Evolutionary conservation across 306 rosid species (phyloP).

Genomic region (Aeschynomene evenia): DNA sequence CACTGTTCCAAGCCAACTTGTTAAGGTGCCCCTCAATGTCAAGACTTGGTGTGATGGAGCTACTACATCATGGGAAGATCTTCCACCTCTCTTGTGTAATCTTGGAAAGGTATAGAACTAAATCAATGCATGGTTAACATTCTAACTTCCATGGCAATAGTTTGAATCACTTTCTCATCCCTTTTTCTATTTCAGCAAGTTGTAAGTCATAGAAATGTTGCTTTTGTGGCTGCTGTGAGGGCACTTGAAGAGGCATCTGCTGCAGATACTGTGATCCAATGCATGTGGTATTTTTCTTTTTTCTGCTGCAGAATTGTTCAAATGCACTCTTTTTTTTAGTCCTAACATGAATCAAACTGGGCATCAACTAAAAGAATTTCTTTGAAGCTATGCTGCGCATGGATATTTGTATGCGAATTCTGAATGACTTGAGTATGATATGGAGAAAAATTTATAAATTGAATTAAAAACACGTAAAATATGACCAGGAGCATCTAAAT

Average conservation of each 20-base stretch:
- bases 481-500: too few species aligned
- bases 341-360: background rate
- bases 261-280: slow-evolving; percentile 48
- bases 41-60: slow-evolving; percentile 38
- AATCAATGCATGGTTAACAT: background rate
- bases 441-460: too few species aligned
- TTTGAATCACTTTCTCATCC: background rate
- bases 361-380: background rate
- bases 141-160: background rate
- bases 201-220: slow-evolving; percentile 42
- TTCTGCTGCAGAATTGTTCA: background rate
- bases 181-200: slow-evolving; percentile 54
- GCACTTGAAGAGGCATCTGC: slow-evolving; percentile 72
- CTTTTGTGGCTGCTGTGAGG: slow-evolving; percentile 53
- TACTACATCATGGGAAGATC: slow-evolving; percentile 47
- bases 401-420: too few species aligned
- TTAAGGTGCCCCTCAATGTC: slow-evolving; percentile 53
- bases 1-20: slow-evolving; percentile 26
- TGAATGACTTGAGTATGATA: too few species aligned
- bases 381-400: too few species aligned
- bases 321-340: too few species aligned
- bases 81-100: slow-evolving; percentile 44
- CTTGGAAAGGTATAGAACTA: slow-evolving; percentile 58
- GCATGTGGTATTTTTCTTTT: slow-evolving; percentile 53
- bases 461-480: too few species aligned